Base-by-base conservation (phyloP, 2,329 filamentous ascomycete genomes). In the Aspergillus brunneoviolaceus region DNA sequence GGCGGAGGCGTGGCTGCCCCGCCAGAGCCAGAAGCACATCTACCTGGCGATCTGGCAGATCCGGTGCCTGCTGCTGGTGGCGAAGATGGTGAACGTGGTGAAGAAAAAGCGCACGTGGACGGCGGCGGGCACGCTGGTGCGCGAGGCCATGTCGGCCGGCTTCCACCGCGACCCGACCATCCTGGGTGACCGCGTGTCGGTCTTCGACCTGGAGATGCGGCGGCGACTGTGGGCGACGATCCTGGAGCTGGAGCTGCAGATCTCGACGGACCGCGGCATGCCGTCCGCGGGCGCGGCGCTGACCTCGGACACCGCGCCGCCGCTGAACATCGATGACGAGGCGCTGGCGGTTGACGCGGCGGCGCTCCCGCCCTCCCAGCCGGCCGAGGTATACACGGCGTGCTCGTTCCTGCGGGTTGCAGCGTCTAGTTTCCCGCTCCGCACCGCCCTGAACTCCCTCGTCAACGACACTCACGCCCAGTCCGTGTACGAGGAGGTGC, bases 41-140 rank as follows among this genome's bases (percentile, higher is more conserved):
- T 80, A 78, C 1, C 67, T 82, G 1, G 69, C 70, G 3, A 77
- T 80, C 61, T 83, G 82, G 59, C 82, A 84, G 62, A 71, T 83
- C 3, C 77, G 79, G 5, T 81, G 81, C 55, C 71, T 84, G 7
- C 68, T 81, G 3, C 60, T 80, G 2, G 67, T 84, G 6, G 77
- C 81, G 2, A 82, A 80, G 60, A 74, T 78, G 27, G 73, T 79
- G 12, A 82, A 82, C 56, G 76, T 74, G 16, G 70, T 82, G 47
- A 83, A 82, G 61, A 68, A 78, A 57, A 84, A 85, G 68, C 76
- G 81, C 33, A 74, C 77, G 14, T 84, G 81, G 81, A 76, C 79
- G 2, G 73, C 77, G 10, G 74, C 77, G 2, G 82, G 82, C 1
- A 77, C 76, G 25, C 62, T 84, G 5, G 62, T 84, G 6, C 71